Evolutionary conservation across 2,329 filamentous ascomycete species (phyloP), one percentile per base, ranked within the genome.

Genomic region (Zasmidium cellare): DNA sequence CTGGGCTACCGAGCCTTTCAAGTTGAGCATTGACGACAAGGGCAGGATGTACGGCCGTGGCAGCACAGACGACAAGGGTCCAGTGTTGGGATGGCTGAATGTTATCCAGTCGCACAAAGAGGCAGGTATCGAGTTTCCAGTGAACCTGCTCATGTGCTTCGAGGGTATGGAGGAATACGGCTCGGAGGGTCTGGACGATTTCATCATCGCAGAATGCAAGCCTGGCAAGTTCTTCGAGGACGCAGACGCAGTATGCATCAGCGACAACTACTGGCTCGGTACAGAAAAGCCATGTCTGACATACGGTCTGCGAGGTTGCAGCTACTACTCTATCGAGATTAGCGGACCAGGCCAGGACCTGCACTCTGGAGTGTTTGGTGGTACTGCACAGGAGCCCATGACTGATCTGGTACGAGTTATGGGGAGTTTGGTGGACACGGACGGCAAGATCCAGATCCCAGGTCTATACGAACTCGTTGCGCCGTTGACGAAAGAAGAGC

Each of bases 101-200:
- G 92, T 92, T 66, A 97, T 99, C 65, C 92, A 99, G 79, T 92
- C 94, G 45, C 94, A 99, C 81, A 88, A 96, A 77, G 94, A 96
- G 82, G 92, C 92, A 35, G 91, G 91, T 57, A 82, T 97, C 47
- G 93, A 97, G 52, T 91, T 99, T 74, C 94, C 94, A 9, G 94
- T 99, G 72, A 99, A 99, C 80, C 83, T 99, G 65, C 85, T 99
- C 64, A 97, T 97, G 91, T 99, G 94, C 82, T 97, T 99, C 69
- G 94, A 99, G 82, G 94, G 94, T 50, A 99, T 99, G 94, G 94
- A 99, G 79, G 94, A 99, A 80, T 96, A 96, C 74, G 94, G 94
- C 51, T 97, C 92, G 0, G 93, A 97, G 74, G 94, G 94, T 38
- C 83, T 99, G 55, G 94, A 99, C 71, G 93, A 96, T 68, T 89